Percentiles rank a stretch among this genome's conserved stretches.
Evolutionary conservation across 2,329 filamentous ascomycete genomes (phyloP).

Genomic region (Colletotrichum cereale): DNA sequence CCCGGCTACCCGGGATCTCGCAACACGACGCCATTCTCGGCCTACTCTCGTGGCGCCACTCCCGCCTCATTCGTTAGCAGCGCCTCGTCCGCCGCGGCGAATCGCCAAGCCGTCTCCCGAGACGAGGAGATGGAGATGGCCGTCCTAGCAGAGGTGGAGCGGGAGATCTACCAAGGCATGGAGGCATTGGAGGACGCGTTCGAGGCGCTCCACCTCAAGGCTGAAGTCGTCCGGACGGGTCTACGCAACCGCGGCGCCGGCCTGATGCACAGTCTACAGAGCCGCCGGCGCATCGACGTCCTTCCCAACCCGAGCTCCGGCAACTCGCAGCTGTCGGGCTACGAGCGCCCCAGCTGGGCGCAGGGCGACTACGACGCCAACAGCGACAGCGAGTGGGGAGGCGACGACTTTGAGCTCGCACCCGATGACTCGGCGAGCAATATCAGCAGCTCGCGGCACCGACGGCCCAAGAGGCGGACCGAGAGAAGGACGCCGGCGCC

Average conservation of each 20-base stretch:
- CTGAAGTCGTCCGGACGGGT: constrained; percentile 82
- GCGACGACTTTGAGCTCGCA: constrained; percentile 72
- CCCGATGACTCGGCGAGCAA: constrained; percentile 87
- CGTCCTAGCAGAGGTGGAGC: constrained; percentile 89
- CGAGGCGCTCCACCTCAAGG: constrained; percentile 87
- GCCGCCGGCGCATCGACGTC: constrained; percentile 69
- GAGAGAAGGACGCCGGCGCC: constrained; percentile 79
- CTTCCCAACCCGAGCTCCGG: constrained; percentile 61
- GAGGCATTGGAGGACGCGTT: constrained; percentile 95
- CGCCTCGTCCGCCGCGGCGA: constrained; percentile 61
- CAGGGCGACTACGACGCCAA: constrained; percentile 61
- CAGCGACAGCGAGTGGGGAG: constrained; percentile 70
- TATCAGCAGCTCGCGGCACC: constrained; percentile 77
- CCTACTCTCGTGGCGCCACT: constrained; percentile 69
- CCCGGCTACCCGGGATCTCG: constrained; percentile 58
- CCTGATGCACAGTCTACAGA: constrained; percentile 74
- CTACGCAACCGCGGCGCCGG: constrained; percentile 87
- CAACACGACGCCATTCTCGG: constrained; percentile 61
- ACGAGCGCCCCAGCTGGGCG: constrained; percentile 62
- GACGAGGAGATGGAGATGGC: constrained; percentile 96
- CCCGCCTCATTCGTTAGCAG: constrained; percentile 70
- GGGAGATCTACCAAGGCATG: constrained; percentile 94
- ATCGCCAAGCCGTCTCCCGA: constrained; percentile 78
- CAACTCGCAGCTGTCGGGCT: constrained; percentile 58
- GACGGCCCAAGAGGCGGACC: constrained; percentile 75